Conservation (phyloP, 495 filamentous ascomycete species). For the Penicillium manginii region DNA sequence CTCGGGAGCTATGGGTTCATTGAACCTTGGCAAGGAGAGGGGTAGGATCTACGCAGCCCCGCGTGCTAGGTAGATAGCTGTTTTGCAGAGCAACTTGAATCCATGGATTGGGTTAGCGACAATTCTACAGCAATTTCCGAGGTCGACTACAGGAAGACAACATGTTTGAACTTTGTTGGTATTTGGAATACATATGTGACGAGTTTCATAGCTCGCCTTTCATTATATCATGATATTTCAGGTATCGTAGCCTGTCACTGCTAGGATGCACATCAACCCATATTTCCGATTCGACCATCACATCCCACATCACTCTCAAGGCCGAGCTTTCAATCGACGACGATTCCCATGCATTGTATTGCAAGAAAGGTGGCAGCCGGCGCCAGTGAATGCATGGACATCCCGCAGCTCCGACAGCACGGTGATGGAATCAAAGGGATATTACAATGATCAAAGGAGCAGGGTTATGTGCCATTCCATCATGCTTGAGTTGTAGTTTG, state of each 20-base stretch:
- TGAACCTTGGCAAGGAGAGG: no score
- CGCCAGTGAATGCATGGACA: no score
- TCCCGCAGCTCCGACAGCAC: not conserved
- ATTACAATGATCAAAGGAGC: not conserved
- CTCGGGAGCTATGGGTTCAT: no score
- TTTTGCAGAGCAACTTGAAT: no score
- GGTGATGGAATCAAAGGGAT: not conserved
- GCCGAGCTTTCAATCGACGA: not conserved
- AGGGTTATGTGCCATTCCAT: not conserved
- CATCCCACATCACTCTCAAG: not conserved
- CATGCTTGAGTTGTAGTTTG: not conserved
- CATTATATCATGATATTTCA: constrained; percentile 35
- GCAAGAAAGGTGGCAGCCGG: not conserved
- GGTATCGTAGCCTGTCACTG: constrained; percentile 31
- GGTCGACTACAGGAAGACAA: not conserved
- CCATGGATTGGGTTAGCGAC: no score
- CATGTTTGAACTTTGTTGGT: constrained; percentile 1
- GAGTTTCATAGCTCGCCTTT: constrained; percentile 22
- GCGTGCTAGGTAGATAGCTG: no score
- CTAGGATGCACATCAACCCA: constrained; percentile 23
- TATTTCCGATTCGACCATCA: not conserved
- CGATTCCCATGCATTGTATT: not conserved
- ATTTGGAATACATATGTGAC: constrained; percentile 21
- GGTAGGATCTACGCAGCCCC: no score
- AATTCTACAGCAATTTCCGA: not conserved